Evolutionary conservation across 129 eudicot genomes (phyloP), one percentile per base, ranked within the genome.

Genomic region (Saposhnikovia divaricata): DNA sequence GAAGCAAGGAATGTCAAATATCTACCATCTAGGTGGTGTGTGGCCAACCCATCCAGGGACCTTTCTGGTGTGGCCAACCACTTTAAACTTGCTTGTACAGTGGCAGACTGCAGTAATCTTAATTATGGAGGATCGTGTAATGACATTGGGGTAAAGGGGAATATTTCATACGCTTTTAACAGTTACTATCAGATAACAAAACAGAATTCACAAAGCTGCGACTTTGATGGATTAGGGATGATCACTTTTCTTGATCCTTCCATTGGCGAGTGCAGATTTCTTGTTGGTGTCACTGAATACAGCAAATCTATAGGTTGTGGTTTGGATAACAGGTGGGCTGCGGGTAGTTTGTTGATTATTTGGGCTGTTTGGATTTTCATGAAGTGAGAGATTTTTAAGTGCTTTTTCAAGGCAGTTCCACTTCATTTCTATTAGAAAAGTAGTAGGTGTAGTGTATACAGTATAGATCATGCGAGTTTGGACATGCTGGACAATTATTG

Each of bases 11-110:
- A 90, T 71, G 97, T 90, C 28, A 45, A 74, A 61, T 95, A 92
- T 83, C 90, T 95, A 43, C 98, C 97, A 0, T 76, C 87, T 1
- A 86, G 98, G 79, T 95, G 98, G 98, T 92, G 98, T 48, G 94
- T 95, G 80, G 98, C 96, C 14, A 90, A 95, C 83, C 98, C 97
- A 4, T 82, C 83, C 21, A 89, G 83, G 82, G 96, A 95, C 88
- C 87, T 95, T 39, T 86, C 97, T 2, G 84, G 82, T 1, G 96
- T 88, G 78, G 82, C 82, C 1, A 89, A 90, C 57, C 98, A 89
- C 83, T 75, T 87, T 69, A 92, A 85, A 75, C 84, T 95, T 38
- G 98, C 97, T 27, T 95, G 98, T 76, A 90, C 84, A 19, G 88
- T 79, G 82, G 98, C 94, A 5, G 97, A 95, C 79, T 95, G 98